These are phyloP conservation scores for Mesembryanthemum crystallinum DNA, from an alignment of 148 eudicot genomes.

Conservation along the genomic window DNA sequence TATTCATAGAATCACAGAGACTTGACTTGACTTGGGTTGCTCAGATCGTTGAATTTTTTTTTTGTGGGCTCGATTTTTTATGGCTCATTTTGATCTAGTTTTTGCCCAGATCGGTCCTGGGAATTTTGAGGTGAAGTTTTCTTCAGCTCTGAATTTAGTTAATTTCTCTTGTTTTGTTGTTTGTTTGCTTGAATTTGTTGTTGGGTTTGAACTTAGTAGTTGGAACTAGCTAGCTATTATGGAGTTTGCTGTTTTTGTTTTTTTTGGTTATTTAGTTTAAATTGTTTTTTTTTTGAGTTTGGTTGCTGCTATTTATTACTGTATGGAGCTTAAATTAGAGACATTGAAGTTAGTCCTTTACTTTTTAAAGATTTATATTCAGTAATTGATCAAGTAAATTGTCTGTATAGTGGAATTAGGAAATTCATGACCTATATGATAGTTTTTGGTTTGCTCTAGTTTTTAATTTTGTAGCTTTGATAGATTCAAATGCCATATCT, in stretches of 20 bases:
- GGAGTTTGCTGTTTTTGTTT: neutral
- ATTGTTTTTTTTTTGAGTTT: too few species aligned
- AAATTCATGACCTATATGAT: neutral
- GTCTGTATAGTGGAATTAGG: neutral
- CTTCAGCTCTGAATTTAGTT: neutral
- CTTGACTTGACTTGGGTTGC: neutral
- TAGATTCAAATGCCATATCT: neutral
- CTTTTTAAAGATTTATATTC: neutral
- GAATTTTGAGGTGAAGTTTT: conserved; percentile 19
- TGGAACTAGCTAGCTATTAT: neutral
- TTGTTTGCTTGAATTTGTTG: conserved; percentile 1
- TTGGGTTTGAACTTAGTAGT: neutral
- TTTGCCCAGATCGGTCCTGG: conserved; percentile 28
- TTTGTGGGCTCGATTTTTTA: conserved; percentile 6
- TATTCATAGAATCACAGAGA: neutral
- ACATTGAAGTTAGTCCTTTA: neutral
- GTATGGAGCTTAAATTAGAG: neutral
- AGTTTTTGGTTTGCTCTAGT: neutral
- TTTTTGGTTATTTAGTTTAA: neutral
- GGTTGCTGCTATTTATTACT: neutral
- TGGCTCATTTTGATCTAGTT: conserved; percentile 29
- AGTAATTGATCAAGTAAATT: neutral
- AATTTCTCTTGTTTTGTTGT: neutral
- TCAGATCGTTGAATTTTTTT: conserved; percentile 22
- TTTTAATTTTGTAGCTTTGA: neutral